Evolutionary conservation across 2,329 filamentous ascomycete genomes (phyloP).

Genomic region (Talaromyces rugulosus): DNA sequence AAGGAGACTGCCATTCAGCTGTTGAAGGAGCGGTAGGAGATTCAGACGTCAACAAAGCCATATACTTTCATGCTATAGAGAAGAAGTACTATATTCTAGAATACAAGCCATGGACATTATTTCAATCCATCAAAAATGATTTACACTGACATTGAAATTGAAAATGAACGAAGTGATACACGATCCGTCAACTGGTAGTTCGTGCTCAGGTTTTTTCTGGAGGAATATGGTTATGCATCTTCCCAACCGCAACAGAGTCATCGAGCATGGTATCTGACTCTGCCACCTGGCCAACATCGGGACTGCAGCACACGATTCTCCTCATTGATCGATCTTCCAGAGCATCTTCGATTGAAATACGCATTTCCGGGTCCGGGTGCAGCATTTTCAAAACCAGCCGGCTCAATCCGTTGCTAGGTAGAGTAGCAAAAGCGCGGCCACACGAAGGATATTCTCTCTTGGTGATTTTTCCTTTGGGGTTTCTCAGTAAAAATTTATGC

Average conservation of each 20-base stretch:
- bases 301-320: conserved; percentile 72
- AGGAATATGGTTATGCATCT: conserved; percentile 30
- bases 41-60: not conserved
- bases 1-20: conserved; percentile 59
- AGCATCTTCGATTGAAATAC: conserved; percentile 65
- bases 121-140: not conserved
- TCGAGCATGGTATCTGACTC: conserved; percentile 28
- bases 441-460: conserved; percentile 65
- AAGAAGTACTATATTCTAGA: not conserved
- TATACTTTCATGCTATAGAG: not conserved
- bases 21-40: conserved; percentile 30
- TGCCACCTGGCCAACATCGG: conserved; percentile 61
- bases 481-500: conserved; percentile 61
- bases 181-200: not conserved
- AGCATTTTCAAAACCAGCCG: conserved; percentile 76
- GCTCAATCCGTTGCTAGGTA: conserved; percentile 51
- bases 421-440: conserved; percentile 58
- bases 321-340: conserved; percentile 69
- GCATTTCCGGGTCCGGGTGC: conserved; percentile 68
- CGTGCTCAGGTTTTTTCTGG: conserved; percentile 21
- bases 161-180: too few species aligned
- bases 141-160: not conserved
- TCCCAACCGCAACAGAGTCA: conserved; percentile 22
- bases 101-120: not conserved
- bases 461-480: conserved; percentile 47